Base-by-base conservation (phyloP, 192 early-diverging fungal genomes). In the Coemansia sp. region DNA sequence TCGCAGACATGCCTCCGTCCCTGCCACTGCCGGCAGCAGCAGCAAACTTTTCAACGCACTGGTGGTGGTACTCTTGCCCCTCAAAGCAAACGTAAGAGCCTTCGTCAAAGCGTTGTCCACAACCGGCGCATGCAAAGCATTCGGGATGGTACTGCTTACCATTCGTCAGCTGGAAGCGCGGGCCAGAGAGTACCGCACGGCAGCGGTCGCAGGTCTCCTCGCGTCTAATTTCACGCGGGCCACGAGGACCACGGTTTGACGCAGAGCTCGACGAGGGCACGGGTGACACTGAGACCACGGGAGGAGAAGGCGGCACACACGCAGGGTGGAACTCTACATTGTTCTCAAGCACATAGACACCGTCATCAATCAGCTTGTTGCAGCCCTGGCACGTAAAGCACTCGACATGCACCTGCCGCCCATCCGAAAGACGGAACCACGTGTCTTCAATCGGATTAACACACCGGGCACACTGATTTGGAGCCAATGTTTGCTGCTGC, bases 61-160 rank as follows among this genome's bases (percentile, higher is more conserved):
- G 64, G 53, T 74, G 73, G 55, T 81, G 80, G 56, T 78, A 81
- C 61, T 81, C 80, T 13, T 78, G 60, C 41, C 75, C 75, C 55
- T 78, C 80, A 56, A 74, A 81, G 55, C 70, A 78, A 43, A 81
- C 80, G 18, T 81, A 81, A 7, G 80, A 78, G 56, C 80, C 80
- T 58, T 81, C 80, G 57, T 81, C 80, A 27, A 81, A 81, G 40
- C 67, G 61, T 59, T 71, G 63, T 9, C 44, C 41, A 51, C 80
- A 81, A 1, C 80, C 80, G 3, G 80, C 76, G 23, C 80, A 81
- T 2, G 67, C 68, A 52, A 81, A 81, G 59, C 80, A 81, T 27
- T 78, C 67, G 1, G 75, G 80, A 30, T 81, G 80, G 57, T 81
- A 81, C 66, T 67, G 71, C 55, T 78, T 78, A 49, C 80, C 80